Evolutionary conservation across 1,284 basidiomycete genomes (phyloP), one percentile per base, ranked within the genome.

Genomic region (Malassezia vespertilionis): DNA sequence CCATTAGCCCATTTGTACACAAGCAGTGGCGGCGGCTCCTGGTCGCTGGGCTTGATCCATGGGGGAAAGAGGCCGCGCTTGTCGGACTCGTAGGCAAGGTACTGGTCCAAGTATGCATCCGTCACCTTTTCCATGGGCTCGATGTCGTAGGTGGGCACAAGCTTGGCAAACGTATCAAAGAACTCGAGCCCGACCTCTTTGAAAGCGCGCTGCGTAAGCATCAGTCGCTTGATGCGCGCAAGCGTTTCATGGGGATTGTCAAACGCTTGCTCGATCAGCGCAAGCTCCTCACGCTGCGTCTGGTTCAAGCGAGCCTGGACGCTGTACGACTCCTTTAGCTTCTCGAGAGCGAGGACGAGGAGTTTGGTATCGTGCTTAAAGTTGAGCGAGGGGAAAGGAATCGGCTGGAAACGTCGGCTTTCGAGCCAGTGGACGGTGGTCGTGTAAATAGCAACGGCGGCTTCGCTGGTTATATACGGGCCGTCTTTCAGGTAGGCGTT

Each of bases 1-100:
- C 63, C 68, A 44, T 69, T 69, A 51, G 60, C 67, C 68, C 68
- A 71, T 52, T 71, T 71, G 61, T 69, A 71, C 34, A 71, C 68
- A 10, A 71, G 57, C 53, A 71, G 40, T 11, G 68, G 68, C 38
- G 65, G 60, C 9, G 68, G 68, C 50, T 71, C 68, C 33, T 61
- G 59, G 43, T 71, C 68, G 49, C 60, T 60, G 3, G 68, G 68
- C 54, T 71, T 71, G 60, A 71, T 66, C 68, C 68, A 71, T 2
- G 68, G 63, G 6, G 68, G 68, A 61, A 71, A 71, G 15, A 71
- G 57, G 43, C 65, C 62, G n/a, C 68, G 64, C 54, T 66, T 67
- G 54, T 69, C 65, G 8, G 66, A 64, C 52, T 71, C 68, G 57
- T 71, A 71, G 15, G 57, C 61, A 21, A 71, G 58, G 36, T 70